phyloP scores from a whole-genome alignment of 176 grass and related monocot species.

The Avena sativa region DNA sequence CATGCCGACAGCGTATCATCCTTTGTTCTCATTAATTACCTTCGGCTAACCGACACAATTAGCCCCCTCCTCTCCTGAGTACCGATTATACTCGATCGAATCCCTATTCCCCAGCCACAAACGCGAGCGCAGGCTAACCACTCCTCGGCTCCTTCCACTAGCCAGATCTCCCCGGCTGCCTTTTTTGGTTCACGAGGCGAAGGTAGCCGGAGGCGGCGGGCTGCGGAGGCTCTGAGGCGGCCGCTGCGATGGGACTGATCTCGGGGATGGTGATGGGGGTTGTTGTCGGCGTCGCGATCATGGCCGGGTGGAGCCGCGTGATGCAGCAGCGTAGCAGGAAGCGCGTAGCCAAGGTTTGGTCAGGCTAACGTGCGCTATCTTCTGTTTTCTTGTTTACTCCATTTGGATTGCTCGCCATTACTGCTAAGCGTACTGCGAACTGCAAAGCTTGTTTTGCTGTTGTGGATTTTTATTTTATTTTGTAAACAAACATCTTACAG shows the following conservation, averaged over 20 bases:
- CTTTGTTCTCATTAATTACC: neutral
- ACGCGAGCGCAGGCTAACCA: neutral
- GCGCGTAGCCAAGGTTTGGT: conserved; percentile 76
- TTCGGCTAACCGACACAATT: neutral
- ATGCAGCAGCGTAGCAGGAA: conserved; percentile 74
- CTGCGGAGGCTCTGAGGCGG: neutral
- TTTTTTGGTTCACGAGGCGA: neutral
- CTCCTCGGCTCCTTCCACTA: neutral
- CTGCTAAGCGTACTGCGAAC: neutral
- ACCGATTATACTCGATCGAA: neutral
- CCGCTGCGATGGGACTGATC: conserved; percentile 71
- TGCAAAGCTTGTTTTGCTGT: conserved; percentile 9
- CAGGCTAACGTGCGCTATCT: neutral
- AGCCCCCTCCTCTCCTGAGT: neutral
- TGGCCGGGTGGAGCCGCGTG: conserved; percentile 92
- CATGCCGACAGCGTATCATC: neutral
- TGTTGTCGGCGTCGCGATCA: conserved; percentile 71
- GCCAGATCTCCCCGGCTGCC: neutral
- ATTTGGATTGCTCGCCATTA: conserved; percentile 1
- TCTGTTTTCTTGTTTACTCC: neutral
- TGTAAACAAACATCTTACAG: conserved; percentile 42
- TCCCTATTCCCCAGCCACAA: neutral
- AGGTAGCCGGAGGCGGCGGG: neutral
- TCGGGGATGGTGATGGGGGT: conserved; percentile 89
- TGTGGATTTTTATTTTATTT: neutral